phyloP scores from a whole-genome alignment of 352 stramenopile genomes.

The Globisporangium cederbergense region DNA sequence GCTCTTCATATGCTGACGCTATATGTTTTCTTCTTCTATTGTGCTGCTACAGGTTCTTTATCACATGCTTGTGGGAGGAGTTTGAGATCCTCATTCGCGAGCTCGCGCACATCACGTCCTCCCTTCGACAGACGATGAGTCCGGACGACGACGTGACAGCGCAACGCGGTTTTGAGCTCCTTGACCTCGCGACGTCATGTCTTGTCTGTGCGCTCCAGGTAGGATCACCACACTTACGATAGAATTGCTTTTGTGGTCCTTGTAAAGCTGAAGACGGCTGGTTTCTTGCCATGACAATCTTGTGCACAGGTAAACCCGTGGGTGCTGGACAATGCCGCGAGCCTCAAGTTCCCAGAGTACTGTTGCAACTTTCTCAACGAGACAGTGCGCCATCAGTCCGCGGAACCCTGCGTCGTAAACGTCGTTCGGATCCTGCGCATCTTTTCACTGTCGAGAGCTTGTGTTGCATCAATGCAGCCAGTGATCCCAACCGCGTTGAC shows the following conservation, averaged over 20 bases:
- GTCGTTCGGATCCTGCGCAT: slow-evolving; percentile 69
- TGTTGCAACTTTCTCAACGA: slow-evolving; percentile 69
- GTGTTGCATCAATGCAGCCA: slow-evolving; percentile 53
- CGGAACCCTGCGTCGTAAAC: slow-evolving; percentile 59
- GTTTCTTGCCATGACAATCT: not conserved
- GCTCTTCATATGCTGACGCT: too few species aligned
- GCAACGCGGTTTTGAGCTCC: slow-evolving; percentile 59
- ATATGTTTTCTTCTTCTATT: not conserved
- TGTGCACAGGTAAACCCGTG: slow-evolving; percentile 53
- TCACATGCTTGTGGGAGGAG: slow-evolving; percentile 73
- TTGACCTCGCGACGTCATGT: slow-evolving; percentile 76
- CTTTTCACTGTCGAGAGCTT: slow-evolving; percentile 50
- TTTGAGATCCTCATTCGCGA: slow-evolving; percentile 73
- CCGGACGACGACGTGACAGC: slow-evolving; percentile 62
- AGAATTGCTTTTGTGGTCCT: not conserved
- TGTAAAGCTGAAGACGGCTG: not conserved
- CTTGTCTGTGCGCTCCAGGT: slow-evolving; percentile 75
- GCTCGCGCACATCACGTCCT: slow-evolving; percentile 61
- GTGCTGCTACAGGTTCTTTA: slow-evolving; percentile 52
- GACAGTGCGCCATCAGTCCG: slow-evolving; percentile 53
- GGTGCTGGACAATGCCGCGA: slow-evolving; percentile 47
- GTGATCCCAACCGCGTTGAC: slow-evolving; percentile 53
- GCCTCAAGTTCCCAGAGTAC: slow-evolving; percentile 60
- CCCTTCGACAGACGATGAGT: slow-evolving; percentile 57
- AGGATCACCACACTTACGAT: slow-evolving; percentile 12